These are phyloP conservation scores for Aspergillus asperescens DNA, from an alignment of 495 filamentous ascomycete species.

Conservation along the genomic window DNA sequence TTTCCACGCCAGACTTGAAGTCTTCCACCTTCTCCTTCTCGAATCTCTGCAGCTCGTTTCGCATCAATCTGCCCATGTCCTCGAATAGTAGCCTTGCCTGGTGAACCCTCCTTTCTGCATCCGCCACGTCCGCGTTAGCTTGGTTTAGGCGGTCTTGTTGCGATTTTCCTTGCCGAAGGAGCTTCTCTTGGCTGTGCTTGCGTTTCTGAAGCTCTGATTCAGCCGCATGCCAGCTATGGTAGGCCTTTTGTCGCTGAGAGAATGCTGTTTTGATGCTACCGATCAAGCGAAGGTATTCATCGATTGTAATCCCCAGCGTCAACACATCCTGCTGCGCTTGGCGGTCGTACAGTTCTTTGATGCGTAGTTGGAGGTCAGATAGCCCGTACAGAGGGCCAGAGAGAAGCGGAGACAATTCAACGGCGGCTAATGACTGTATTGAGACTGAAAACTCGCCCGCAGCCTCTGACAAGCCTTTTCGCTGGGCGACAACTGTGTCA, in stretches of 20 bases:
- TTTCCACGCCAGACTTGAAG: constrained; percentile 97
- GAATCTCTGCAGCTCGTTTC: constrained; percentile 83
- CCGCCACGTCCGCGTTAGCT: constrained; percentile 81
- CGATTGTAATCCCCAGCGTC: constrained; percentile 93
- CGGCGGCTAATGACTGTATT: constrained; percentile 79
- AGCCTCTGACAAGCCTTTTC: constrained; percentile 87
- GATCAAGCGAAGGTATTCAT: constrained; percentile 96
- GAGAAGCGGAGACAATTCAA: constrained; percentile 83
- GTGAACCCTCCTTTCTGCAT: constrained; percentile 91
- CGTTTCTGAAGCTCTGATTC: constrained; percentile 86
- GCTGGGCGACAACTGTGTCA: constrained; percentile 83
- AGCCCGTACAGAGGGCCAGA: constrained; percentile 84
- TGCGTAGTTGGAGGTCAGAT: constrained; percentile 86
- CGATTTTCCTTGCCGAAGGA: constrained; percentile 84
- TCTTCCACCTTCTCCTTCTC: constrained; percentile 98
- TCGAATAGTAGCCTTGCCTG: constrained; percentile 86
- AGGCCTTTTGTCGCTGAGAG: constrained; percentile 86
- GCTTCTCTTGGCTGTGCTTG: constrained; percentile 80
- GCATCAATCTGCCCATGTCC: constrained; percentile 94
- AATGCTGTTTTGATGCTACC: constrained; percentile 90
- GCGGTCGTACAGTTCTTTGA: constrained; percentile 90
- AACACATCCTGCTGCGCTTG: constrained; percentile 97
- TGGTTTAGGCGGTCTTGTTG: constrained; percentile 95
- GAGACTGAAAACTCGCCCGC: constrained; percentile 88
- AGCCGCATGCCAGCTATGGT: constrained; percentile 84